Percentiles rank a stretch among this genome's conserved stretches.
phyloP scores from a whole-genome alignment of 2,329 filamentous ascomycete species.

The Aspergillus ochraceus region DNA sequence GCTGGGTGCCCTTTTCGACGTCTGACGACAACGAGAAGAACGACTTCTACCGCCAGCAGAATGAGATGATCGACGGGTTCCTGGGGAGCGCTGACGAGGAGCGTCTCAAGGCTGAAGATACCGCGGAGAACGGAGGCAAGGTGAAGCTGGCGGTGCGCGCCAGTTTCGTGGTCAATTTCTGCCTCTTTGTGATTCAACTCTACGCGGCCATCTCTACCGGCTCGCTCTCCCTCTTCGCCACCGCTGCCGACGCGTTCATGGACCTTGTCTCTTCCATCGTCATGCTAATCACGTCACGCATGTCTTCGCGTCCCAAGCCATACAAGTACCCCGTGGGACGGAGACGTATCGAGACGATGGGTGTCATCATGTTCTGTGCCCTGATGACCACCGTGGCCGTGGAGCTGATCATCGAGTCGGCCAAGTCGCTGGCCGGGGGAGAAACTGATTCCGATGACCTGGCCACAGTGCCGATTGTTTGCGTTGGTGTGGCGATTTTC shows the following conservation, averaged over 20 bases:
- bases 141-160: conserved; percentile 1
- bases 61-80: conserved; percentile 4
- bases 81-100: background rate
- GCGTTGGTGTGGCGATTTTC: conserved; percentile 2
- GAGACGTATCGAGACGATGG: conserved; percentile 3
- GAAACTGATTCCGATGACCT: background rate
- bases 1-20: background rate
- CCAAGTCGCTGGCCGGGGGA: background rate
- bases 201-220: conserved; percentile 1
- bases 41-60: conserved; percentile 2
- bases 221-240: background rate
- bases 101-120: background rate
- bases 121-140: conserved; percentile 2
- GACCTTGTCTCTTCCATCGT: conserved; percentile 3
- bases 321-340: conserved; percentile 1
- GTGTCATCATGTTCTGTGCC: conserved; percentile 2
- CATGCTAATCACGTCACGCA: conserved; percentile 1
- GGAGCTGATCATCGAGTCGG: conserved; percentile 2
- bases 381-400: conserved; percentile 3
- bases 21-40: background rate
- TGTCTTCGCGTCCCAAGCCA: background rate
- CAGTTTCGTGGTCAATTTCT: conserved; percentile 3
- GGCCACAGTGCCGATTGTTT: background rate
- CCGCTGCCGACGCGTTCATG: conserved; percentile 2
- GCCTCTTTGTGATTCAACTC: background rate